Base-by-base conservation (phyloP, 768 basidiomycete genomes). In the Lepiota subincarnata region DNA sequence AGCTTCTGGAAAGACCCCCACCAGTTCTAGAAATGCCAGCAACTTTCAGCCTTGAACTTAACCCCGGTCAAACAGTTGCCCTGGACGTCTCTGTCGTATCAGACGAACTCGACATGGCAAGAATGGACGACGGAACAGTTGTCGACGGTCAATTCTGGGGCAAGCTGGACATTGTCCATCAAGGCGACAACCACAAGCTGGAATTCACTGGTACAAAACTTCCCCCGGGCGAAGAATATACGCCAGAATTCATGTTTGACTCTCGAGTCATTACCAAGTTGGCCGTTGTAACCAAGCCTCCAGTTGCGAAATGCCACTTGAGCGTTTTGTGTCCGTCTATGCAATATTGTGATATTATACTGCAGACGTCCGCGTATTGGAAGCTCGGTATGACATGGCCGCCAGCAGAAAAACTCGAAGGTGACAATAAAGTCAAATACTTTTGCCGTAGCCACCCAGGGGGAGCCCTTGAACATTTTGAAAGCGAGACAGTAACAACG, bases 121-220 rank as follows among this genome's bases (percentile, higher is more conserved):
- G 88, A 46, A 91, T 90, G 86, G 91, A 92, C 58, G 91, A 93
- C 60, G 91, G 90, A 1, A 92, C 88, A 12, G 73, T 83, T 19
- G 91, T 93, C 16, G 91, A 89, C 45, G 91, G 91, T 37, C 72
- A 81, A 68, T 93, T 92, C 70, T 92, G 87, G 89, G 91, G 91
- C 3, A 92, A 92, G 64, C 81, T 93, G 50, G 83, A 82, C 59
- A 89, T 93, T 47, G 80, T 91, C 11, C 91, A 93, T 62, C 73
- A 80, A 1, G 87, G 83, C 28, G 87, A 89, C 60, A 83, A 70
- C 14, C 91, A 93, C 68, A 77, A 77, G 52, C 80, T 93, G 79
- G 91, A 92, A 60, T 93, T 93, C 65, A 83, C 70, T 48, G 91
- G 91, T 20, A 90, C 91, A 20, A 82, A 86, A 26, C 74, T 92